Conservation (phyloP, 371 early-diverging fungal genomes). For the Sporodiniella umbellata region DNA sequence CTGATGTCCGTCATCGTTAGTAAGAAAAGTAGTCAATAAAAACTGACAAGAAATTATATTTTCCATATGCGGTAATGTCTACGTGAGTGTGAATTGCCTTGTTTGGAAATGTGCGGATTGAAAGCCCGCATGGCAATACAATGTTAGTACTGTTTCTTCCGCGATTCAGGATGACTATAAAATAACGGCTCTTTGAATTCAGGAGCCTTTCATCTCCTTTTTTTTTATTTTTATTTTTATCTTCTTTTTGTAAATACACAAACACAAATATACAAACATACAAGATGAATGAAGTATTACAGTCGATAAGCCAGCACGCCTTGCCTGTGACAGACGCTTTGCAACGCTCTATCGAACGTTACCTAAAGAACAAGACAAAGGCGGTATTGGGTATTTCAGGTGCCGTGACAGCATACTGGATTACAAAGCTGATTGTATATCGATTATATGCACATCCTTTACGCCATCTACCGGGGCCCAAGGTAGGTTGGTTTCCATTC, state of each 20-base stretch:
- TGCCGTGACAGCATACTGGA: conserved; percentile 7
- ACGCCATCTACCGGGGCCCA: conserved; percentile 58
- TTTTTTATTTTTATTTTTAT: not conserved
- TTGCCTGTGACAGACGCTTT: too few relatives aligned
- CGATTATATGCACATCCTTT: conserved; percentile 47
- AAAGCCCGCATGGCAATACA: too few relatives aligned
- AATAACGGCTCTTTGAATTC: too few relatives aligned
- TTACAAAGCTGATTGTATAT: conserved; percentile 32
- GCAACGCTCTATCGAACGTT: conserved; percentile 3
- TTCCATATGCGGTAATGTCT: not conserved
- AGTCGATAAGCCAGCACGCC: not conserved
- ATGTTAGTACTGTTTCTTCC: not conserved
- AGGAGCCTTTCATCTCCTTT: too few relatives aligned
- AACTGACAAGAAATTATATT: not conserved
- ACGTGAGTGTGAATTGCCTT: not conserved
- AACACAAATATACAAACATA: too few relatives aligned
- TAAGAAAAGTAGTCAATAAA: not conserved
- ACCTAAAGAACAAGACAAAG: conserved; percentile 2
- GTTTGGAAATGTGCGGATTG: too few relatives aligned
- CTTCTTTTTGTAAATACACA: not conserved
- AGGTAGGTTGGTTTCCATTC: conserved; percentile 48
- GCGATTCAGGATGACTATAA: too few relatives aligned
- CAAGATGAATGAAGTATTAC: not conserved
- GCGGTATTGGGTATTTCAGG: conserved; percentile 9
- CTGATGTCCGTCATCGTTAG: conserved; percentile 2